These are phyloP conservation scores for Jaminaea rosea DNA, from an alignment of 1,284 basidiomycete genomes.

Conservation along the genomic window DNA sequence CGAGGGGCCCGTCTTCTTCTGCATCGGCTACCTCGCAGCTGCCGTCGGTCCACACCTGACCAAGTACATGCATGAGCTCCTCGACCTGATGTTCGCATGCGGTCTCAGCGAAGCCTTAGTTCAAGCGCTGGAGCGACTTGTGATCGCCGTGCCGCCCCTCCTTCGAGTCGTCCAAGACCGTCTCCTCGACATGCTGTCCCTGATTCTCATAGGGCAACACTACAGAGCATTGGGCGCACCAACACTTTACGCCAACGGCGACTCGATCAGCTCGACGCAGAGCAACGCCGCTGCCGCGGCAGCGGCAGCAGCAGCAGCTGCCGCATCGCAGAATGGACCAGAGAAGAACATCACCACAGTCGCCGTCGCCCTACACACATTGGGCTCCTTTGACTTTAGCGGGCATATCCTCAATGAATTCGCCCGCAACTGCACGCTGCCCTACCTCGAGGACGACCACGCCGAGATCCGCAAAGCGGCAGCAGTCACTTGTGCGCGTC, in stretches of 20 bases:
- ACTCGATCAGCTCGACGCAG: constrained; percentile 7
- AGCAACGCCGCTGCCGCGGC: constrained; percentile 11
- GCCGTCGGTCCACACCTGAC: constrained; percentile 95
- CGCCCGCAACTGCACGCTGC: constrained; percentile 80
- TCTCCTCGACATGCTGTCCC: constrained; percentile 37
- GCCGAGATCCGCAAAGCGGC: constrained; percentile 81
- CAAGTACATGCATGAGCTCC: constrained; percentile 86
- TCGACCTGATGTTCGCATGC: constrained; percentile 93
- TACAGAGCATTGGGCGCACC: constrained; percentile 42
- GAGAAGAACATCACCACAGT: constrained; percentile 56
- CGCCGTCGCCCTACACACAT: constrained; percentile 73
- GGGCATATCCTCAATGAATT: constrained; percentile 88
- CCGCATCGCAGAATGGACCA: constrained; percentile 2
- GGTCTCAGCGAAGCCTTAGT: constrained; percentile 83
- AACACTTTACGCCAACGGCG: constrained; percentile 14
- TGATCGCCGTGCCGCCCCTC: constrained; percentile 78
- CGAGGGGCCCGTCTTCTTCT: constrained; percentile 95
- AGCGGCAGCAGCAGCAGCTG: constrained; percentile 54
- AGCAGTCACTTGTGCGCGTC: constrained; percentile 79
- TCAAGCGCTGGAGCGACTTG: constrained; percentile 76
- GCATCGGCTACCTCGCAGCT: constrained; percentile 87
- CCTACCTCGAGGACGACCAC: constrained; percentile 88
- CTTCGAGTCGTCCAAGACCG: constrained; percentile 83
- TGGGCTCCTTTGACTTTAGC: constrained; percentile 87
- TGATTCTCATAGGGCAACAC: constrained; percentile 39